Base-by-base conservation (phyloP, 345 rosid genomes). In the Lagerstroemia speciosa region DNA sequence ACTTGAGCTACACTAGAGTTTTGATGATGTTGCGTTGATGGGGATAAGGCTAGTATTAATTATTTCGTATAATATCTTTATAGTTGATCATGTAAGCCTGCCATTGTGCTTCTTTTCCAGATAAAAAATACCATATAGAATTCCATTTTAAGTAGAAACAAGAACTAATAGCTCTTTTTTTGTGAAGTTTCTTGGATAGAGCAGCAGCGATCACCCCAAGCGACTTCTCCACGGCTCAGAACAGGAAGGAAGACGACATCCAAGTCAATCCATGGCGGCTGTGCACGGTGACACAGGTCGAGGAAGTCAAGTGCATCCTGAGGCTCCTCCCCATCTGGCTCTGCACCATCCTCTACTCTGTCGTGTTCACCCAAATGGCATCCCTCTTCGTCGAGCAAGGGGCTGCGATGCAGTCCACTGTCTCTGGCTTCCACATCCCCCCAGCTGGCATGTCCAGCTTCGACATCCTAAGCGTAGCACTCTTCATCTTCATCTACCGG, bases 301-400 rank as follows among this genome's bases (percentile, higher is more conserved):
- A 95, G 71, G 99, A 95, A 84, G 98, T 95, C 73, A 95, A 95
- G 80, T 92, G 98, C 84, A 84, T 95, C 69, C 82, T 95, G 34
- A 89, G 97, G 73, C 78, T 95, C 41, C 82, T 95, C 62, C 99
- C 99, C 1, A 89, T 95, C 58, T 95, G 99, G 99, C 89, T 95
- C 57, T 95, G 99, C 82, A 92, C 99, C 75, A 90, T 95, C 64
- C 62, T 92, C 65, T 95, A 95, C 85, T 94, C 99, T 0, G 98
- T 94, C 1, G 98, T 88, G 70, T 94, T 94, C 79, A 94, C 99
- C 5, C 99, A 95, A 73, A 95, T 95, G 99, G 99, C 98, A 19
- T 95, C 99, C 37, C 84, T 95, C 16, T 95, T 95, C 45, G 99
- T 95, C 24, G 99, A 89, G 79, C 99, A 95, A 87, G 99, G 99